A percentile compares a stretch with the other conserved stretches of the same genome.
Conservation (phyloP, 192 early-diverging fungal species). For the Coemansia sp. region DNA sequence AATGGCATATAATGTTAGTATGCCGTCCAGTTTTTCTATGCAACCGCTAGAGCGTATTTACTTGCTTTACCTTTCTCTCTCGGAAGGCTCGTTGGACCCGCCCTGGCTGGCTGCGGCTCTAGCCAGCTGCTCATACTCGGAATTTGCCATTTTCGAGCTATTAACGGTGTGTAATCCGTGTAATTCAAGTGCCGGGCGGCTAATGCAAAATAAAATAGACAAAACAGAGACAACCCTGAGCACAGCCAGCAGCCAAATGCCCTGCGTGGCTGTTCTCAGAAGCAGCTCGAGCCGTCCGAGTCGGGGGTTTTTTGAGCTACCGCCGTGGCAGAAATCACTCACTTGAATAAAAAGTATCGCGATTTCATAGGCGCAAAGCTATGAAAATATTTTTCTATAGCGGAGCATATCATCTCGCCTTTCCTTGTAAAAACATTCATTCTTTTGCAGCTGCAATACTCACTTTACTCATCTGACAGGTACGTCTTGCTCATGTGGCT, state of each 20-base stretch:
- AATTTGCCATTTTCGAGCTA: constrained; percentile 18
- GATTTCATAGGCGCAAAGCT: neutral
- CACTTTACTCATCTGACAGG: neutral
- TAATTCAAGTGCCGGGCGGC: neutral
- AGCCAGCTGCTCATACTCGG: constrained; percentile 19
- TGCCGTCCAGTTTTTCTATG: neutral
- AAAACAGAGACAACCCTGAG: neutral
- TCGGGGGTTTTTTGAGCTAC: too few species aligned
- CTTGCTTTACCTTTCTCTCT: constrained; percentile 4
- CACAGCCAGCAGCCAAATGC: neutral
- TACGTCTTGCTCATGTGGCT: constrained; percentile 4
- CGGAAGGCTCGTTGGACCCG: neutral
- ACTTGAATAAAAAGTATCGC: neutral
- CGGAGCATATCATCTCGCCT: neutral
- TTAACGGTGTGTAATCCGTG: neutral
- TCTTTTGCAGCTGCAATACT: neutral
- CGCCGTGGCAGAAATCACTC: neutral
- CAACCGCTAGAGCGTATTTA: neutral
- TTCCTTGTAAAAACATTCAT: neutral
- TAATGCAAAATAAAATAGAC: constrained; percentile 1
- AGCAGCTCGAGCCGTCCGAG: neutral
- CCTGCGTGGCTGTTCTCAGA: neutral
- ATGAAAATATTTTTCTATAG: neutral
- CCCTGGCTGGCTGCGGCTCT: neutral
- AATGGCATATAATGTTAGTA: neutral